phyloP scores from a whole-genome alignment of 306 rosid genomes.

The Malus orientalis region DNA sequence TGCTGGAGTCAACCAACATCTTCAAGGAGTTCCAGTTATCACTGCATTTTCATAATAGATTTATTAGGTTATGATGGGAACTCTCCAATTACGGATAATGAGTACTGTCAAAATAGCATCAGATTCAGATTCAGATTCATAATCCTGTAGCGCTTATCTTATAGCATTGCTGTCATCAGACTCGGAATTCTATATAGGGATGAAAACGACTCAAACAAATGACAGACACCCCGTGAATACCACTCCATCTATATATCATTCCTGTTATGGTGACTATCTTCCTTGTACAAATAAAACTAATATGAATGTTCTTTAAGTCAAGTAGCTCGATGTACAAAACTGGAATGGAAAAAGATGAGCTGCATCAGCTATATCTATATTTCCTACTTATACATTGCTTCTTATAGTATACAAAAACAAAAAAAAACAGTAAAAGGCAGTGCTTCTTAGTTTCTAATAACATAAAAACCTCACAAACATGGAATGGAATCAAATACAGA shows the following conservation, averaged over 20 bases:
- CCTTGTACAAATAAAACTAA: neutral
- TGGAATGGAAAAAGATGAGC: neutral
- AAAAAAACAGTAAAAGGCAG: neutral
- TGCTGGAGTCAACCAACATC: neutral
- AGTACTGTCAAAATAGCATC: neutral
- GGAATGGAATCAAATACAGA: neutral
- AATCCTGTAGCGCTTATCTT: neutral
- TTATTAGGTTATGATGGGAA: neutral
- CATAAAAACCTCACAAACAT: neutral
- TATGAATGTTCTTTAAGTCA: neutral
- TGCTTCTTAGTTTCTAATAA: neutral
- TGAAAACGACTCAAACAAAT: neutral
- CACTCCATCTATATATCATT: neutral
- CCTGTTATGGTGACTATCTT: neutral
- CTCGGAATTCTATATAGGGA: neutral
- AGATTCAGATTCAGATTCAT: no score
- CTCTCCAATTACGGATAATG: neutral
- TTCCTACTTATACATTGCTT: neutral
- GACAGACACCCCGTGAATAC: neutral
- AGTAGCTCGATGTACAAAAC: neutral
- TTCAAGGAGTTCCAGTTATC: constrained; percentile 8
- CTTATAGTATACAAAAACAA: neutral
- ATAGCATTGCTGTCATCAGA: neutral
- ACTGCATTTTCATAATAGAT: constrained; percentile 30
- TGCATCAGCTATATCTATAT: neutral